Base-by-base conservation (phyloP, 768 basidiomycete genomes). In the Serendipita indica region DNA sequence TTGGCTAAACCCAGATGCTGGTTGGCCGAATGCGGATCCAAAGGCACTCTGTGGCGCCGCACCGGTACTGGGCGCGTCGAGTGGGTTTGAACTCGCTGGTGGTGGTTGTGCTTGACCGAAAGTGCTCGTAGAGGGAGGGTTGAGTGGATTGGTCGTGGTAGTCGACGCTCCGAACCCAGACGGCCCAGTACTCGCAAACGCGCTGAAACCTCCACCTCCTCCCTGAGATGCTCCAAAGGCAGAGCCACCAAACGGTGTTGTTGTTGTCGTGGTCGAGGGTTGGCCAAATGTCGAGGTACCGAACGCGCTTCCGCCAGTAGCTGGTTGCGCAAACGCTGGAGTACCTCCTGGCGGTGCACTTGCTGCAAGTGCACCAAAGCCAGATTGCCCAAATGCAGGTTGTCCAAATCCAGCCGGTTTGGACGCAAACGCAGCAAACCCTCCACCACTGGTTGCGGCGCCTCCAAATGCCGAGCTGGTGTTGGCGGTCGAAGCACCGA, bases 71-170 rank as follows among this genome's bases (percentile, higher is more conserved):
- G 49, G 7, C 20, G 7, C 30, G 30, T 18, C 20, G 20, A 30
- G 7, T 16, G 10, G 20, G 30, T 27, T 27, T 54, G 49, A 12
- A 10, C 10, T n/a, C 7, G 18, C 49, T 4, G 20, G 12, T 39
- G 72, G 72, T 46, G 71, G 67, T 2, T 67, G 22, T 49, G 73
- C 58, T 68, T 69, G 57, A 3, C 75, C 77, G 59, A 78, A 77
- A 3, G 68, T 28, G 56, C 14, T 33, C 30, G 32, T 34, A 65
- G 37, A 75, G 60, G 64, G 59, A 54, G 66, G 60, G 34, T 35
- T 61, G 62, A 28, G n/a, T 63, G 34, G 16, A n/a, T n/a, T n/a
- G n/a, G n/a, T n/a, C 5, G 57, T 6, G 4, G 32, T 34, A 20
- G 69, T 18, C 34, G 65, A n/a, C 27, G 58, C 20, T 25, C 65